A percentile compares a stretch with the other conserved stretches of the same genome.
Evolutionary conservation across 306 rosid species (phyloP).

Genomic region (Casuarina equisetifolia): DNA sequence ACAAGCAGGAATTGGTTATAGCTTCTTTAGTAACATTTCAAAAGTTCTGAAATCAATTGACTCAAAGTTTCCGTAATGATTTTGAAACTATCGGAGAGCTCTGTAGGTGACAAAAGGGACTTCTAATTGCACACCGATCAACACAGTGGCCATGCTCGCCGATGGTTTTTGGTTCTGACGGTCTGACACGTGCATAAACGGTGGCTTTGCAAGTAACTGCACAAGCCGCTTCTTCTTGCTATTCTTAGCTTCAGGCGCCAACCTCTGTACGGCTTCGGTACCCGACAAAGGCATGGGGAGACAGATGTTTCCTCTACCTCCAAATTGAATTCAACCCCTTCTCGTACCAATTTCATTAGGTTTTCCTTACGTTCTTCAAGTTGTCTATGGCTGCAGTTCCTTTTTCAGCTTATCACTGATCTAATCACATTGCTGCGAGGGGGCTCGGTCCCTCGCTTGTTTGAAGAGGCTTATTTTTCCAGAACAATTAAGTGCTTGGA

Average conservation of each 20-base stretch:
- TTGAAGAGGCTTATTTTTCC: too few species aligned
- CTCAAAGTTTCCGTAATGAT: neutral
- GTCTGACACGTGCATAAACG: too few species aligned
- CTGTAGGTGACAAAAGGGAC: neutral
- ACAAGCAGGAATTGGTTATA: too few species aligned
- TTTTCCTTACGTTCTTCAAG: neutral
- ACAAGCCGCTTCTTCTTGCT: too few species aligned
- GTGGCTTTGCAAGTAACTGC: too few species aligned
- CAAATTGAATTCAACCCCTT: neutral
- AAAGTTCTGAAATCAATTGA: too few species aligned
- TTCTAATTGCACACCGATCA: neutral
- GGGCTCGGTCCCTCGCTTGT: too few species aligned
- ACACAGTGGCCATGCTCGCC: neutral
- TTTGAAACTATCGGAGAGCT: neutral
- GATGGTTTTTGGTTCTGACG: too few species aligned
- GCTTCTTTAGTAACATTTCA: too few species aligned
- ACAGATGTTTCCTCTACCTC: neutral
- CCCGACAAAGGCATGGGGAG: neutral
- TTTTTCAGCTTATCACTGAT: neutral
- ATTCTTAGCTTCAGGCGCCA: too few species aligned
- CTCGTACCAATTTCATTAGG: neutral
- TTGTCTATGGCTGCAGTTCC: constrained; percentile 23
- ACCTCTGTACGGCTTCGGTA: too few species aligned
- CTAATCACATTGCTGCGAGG: neutral
- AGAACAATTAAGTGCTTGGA: too few species aligned